Base-by-base conservation (phyloP, 2,329 filamentous ascomycete genomes). In the Apiospora kogelbergensis region DNA sequence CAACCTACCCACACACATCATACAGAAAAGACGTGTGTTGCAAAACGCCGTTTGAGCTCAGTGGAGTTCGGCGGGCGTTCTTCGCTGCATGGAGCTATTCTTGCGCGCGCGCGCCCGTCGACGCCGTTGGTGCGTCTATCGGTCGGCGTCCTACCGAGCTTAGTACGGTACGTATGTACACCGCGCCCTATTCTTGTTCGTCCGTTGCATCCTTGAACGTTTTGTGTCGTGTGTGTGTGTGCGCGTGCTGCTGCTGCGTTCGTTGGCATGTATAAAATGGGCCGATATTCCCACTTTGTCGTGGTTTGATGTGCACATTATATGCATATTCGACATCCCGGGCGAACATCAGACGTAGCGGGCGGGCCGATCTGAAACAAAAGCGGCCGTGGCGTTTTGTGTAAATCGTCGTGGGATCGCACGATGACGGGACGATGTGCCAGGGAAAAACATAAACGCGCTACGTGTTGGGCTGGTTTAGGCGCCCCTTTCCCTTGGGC, bases 301-400 rank as follows among this genome's bases (percentile, higher is more conserved):
- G 3, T 15, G 46, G 46, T 30, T 30, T 30, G 46, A 53, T 53
- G 46, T 30, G 24, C 46, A 22, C 24, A 53, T 53, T 53, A 53
- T 53, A 53, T 53, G 46, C 46, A 53, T 53, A 53, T n/a, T n/a
- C n/a, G 15, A 9, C n/a, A 57, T 57, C 26, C 48, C 7, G 26
- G 48, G 6, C 48, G 48, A 57, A 33, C 26, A 33, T 57, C 48
- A 57, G 48, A 57, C 48, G 48, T 20, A 26, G 48, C 26, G 48
- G 24, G 48, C 48, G 48, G 48, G 48, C 48, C 17, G 48, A 57
- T 57, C 48, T 57, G 48, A 57, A 57, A 57, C 26, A 57, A 57
- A 7, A 1, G 48, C 26, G 26, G 15, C 48, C 48, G 48, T n/a
- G 48, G 48, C 26, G 48, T 53, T 53, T 53, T 17, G 17, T 24